These are phyloP conservation scores for Neurospora sp. DNA, from an alignment of 2,329 filamentous ascomycete genomes.

Conservation along the genomic window DNA sequence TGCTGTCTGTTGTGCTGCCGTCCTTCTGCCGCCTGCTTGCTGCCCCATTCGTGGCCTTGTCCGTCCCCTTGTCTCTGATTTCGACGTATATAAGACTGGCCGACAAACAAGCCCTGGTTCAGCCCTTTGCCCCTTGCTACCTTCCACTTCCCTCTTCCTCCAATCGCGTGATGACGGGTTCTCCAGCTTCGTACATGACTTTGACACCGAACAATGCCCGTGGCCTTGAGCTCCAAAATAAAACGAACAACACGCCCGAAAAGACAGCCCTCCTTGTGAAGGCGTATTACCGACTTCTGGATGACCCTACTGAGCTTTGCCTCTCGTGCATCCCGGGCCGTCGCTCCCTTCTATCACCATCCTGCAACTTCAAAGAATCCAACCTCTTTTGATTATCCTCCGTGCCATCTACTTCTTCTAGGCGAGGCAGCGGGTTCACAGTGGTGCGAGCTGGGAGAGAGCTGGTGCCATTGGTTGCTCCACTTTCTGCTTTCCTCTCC, in stretches of 20 bases:
- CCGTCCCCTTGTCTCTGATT: background rate
- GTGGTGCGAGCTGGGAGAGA: slow-evolving; percentile 21
- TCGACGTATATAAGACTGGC: background rate
- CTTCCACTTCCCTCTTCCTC: background rate
- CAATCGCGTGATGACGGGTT: background rate
- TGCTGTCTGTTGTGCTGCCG: background rate
- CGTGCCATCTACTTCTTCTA: slow-evolving; percentile 70
- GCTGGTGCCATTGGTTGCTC: slow-evolving; percentile 23
- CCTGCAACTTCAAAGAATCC: slow-evolving; percentile 82
- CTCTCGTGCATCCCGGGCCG: slow-evolving; percentile 46
- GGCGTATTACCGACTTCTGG: slow-evolving; percentile 27
- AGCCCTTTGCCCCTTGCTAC: background rate
- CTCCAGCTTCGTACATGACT: background rate
- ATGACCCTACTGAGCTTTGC: slow-evolving; percentile 47
- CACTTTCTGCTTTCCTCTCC: slow-evolving; percentile 44
- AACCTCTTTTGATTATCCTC: slow-evolving; percentile 81
- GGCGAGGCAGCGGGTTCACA: slow-evolving; percentile 33
- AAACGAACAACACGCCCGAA: background rate
- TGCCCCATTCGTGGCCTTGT: background rate
- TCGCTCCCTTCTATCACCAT: slow-evolving; percentile 54
- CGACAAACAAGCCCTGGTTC: background rate
- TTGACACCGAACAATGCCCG: background rate
- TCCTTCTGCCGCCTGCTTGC: background rate
- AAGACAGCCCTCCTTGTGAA: background rate
- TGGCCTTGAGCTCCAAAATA: background rate